Conservation (phyloP, 2,329 filamentous ascomycete species). For the Colletotrichum sojae region DNA sequence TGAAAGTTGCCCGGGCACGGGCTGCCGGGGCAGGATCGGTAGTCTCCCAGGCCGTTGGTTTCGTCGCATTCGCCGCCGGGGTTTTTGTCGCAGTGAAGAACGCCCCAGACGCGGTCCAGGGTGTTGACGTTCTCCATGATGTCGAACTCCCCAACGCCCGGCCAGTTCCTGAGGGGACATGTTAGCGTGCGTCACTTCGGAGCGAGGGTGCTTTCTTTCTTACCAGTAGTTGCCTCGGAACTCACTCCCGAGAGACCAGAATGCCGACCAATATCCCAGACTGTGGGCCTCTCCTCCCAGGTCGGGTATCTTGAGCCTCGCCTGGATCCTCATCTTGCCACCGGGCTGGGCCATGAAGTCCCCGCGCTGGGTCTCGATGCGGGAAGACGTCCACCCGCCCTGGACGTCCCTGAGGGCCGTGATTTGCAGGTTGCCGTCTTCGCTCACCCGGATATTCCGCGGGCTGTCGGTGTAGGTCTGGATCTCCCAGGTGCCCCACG, state of each 20-base stretch:
- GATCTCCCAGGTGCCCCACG: background rate
- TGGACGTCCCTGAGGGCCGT: slow-evolving; percentile 51
- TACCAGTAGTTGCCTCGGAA: slow-evolving; percentile 53
- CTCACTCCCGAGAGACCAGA: slow-evolving; percentile 58
- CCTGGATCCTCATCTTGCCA: slow-evolving; percentile 54
- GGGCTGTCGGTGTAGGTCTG: background rate
- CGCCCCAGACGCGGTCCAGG: slow-evolving; percentile 49
- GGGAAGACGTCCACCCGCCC: slow-evolving; percentile 58
- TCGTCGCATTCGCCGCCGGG: slow-evolving; percentile 59
- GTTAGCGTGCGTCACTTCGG: fast-evolving
- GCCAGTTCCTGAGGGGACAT: slow-evolving; percentile 52
- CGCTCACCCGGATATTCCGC: background rate
- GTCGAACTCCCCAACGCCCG: slow-evolving; percentile 59
- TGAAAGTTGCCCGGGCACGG: slow-evolving; percentile 48
- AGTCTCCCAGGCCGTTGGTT: slow-evolving; percentile 49
- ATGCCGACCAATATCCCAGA: slow-evolving; percentile 60
- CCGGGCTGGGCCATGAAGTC: slow-evolving; percentile 52
- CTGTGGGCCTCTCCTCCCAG: slow-evolving; percentile 45
- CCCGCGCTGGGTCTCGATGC: slow-evolving; percentile 55
- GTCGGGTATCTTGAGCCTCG: slow-evolving; percentile 50
- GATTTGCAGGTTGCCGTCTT: slow-evolving; percentile 48
- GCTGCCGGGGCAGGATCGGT: slow-evolving; percentile 37
- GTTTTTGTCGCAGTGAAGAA: slow-evolving; percentile 57
- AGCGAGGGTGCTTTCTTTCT: background rate
- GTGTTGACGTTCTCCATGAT: slow-evolving; percentile 60